Conservation (phyloP, 352 stramenopile genomes). For the Globisporangium ultimum region DNA sequence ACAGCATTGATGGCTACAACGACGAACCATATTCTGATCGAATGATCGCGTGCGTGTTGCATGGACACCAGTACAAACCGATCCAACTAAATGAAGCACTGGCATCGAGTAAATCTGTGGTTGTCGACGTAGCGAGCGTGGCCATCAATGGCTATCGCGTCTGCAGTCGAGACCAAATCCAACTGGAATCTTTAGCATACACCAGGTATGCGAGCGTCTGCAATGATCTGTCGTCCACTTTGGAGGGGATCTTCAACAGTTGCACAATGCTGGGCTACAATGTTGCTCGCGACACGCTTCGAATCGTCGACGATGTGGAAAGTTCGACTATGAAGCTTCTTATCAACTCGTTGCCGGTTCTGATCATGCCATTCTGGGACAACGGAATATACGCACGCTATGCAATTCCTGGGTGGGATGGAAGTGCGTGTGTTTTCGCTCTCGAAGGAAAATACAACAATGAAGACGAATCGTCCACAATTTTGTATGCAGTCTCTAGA, state of each 20-base stretch:
- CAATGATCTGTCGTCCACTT: conserved; percentile 8
- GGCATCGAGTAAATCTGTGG: not conserved
- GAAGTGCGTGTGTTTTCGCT: conserved; percentile 13
- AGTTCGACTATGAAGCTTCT: conserved; percentile 13
- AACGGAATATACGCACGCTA: conserved; percentile 5
- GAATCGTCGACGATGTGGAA: conserved; percentile 13
- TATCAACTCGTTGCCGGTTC: conserved; percentile 11
- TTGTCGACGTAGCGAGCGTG: conserved; percentile 16
- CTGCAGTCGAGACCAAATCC: conserved; percentile 5
- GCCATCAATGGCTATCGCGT: conserved; percentile 26
- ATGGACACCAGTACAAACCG: conserved; percentile 23
- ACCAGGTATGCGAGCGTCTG: conserved; percentile 11
- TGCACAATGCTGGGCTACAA: conserved; percentile 22
- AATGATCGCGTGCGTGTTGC: conserved; percentile 27
- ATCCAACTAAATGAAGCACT: conserved; percentile 21
- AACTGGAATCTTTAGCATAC: not conserved
- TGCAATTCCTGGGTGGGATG: conserved; percentile 3
- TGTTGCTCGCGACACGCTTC: conserved; percentile 16
- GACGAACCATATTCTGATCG: conserved; percentile 47
- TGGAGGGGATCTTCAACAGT: conserved; percentile 16
- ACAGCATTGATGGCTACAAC: conserved; percentile 27
- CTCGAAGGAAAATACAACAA: conserved; percentile 11
- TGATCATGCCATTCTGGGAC: conserved; percentile 20
- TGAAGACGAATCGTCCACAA: not conserved
- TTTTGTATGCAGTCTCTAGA: conserved; percentile 5